Evolutionary conservation across 495 filamentous ascomycete genomes (phyloP).

Genomic region (Parathielavia appendiculata): DNA sequence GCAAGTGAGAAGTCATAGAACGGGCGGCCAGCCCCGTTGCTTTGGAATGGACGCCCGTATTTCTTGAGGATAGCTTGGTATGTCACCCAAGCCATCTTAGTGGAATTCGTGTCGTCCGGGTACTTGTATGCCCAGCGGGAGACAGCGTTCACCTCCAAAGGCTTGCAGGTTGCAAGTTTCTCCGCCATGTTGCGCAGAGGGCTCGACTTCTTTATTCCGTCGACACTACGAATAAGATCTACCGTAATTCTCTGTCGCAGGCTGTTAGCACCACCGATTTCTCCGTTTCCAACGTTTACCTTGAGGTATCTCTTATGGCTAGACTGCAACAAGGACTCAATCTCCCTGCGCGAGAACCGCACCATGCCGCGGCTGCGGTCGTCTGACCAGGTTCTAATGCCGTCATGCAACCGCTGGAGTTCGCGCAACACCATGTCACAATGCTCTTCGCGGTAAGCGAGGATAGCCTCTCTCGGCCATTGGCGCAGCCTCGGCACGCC

Average conservation of each 20-base stretch:
- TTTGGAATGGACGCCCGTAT: conserved; percentile 16
- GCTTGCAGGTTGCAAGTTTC: conserved; percentile 4
- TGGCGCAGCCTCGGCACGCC: conserved; percentile 22
- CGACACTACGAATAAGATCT: background rate
- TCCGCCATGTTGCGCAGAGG: conserved; percentile 6
- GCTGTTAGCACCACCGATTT: too few relatives aligned
- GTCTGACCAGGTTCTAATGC: conserved; percentile 19
- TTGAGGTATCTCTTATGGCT: conserved; percentile 3
- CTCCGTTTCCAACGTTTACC: too few relatives aligned
- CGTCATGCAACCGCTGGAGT: conserved; percentile 14
- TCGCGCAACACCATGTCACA: conserved; percentile 17
- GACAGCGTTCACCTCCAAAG: background rate
- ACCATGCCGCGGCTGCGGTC: conserved; percentile 10
- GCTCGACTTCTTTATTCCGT: background rate
- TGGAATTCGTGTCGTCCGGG: conserved; percentile 2
- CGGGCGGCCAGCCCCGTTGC: background rate
- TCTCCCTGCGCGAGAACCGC: background rate
- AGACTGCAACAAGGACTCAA: conserved; percentile 1
- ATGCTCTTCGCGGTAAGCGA: conserved; percentile 17
- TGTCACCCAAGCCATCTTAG: conserved; percentile 11
- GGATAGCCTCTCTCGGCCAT: conserved; percentile 21
- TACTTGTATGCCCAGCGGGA: conserved; percentile 18
- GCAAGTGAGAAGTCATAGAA: conserved; percentile 19
- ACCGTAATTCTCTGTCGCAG: background rate
- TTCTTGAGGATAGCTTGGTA: conserved; percentile 20